Conservation (phyloP, 805 yeast genomes). For the Blastobotrys americana region DNA sequence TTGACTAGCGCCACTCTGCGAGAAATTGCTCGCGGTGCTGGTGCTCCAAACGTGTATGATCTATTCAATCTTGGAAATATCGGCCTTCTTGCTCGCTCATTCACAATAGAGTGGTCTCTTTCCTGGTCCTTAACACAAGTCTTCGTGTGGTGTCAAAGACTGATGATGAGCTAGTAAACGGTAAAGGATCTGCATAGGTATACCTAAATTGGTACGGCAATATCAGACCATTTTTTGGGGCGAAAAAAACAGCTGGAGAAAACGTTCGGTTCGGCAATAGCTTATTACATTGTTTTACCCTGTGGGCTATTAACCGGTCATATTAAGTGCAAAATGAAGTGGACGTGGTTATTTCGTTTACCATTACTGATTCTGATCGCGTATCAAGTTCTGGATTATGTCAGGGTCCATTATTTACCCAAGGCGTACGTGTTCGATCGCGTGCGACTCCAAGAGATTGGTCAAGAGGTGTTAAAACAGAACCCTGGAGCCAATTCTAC, state of each 20-base stretch:
- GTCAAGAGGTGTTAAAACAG: constrained; percentile 41
- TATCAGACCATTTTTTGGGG: no score
- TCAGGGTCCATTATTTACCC: constrained; percentile 45
- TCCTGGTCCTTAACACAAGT: constrained; percentile 5
- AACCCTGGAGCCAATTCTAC: constrained; percentile 41
- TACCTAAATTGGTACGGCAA: no score
- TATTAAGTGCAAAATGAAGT: background rate
- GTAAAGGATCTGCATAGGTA: no score
- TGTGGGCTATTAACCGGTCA: no score
- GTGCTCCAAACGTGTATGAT: constrained; percentile 1
- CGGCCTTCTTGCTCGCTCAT: constrained; percentile 1
- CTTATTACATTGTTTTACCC: no score
- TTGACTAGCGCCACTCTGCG: constrained; percentile 6
- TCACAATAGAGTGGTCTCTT: constrained; percentile 9
- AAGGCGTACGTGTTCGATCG: constrained; percentile 63
- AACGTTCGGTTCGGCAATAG: no score
- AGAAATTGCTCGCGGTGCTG: constrained; percentile 4
- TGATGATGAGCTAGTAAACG: no score
- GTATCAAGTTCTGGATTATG: constrained; percentile 19
- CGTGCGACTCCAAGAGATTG: constrained; percentile 49
- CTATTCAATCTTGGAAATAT: background rate
- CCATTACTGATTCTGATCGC: constrained; percentile 15
- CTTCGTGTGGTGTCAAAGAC: background rate
- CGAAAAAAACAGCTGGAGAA: no score
- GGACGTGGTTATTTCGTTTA: background rate